Evolutionary conservation across 139 green algal species (phyloP).

Genomic region (Desmodesmus armatus): DNA sequence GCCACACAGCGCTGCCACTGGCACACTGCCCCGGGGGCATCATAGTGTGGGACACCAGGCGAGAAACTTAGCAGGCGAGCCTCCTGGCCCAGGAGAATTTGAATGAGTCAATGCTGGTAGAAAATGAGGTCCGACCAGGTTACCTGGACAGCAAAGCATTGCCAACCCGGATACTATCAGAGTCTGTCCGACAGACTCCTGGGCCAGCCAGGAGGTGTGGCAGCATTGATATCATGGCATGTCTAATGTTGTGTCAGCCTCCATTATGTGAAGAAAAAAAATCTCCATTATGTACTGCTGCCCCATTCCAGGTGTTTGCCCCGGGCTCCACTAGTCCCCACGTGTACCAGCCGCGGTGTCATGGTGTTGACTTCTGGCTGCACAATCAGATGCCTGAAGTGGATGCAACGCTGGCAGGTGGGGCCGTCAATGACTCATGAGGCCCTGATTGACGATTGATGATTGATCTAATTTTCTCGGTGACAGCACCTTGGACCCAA

Average conservation of each 20-base stretch:
- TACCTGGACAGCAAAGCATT: too few relatives aligned
- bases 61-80: not conserved
- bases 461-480: too few relatives aligned
- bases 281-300: not conserved
- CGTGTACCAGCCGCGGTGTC: not conserved
- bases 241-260: not conserved
- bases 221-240: not conserved
- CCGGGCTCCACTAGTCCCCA: not conserved
- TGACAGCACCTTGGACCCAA: too few relatives aligned
- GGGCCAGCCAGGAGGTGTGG: not conserved
- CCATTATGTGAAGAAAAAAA: not conserved
- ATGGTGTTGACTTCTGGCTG: conserved; percentile 30
- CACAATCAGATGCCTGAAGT: conserved; percentile 30
- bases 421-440: too few relatives aligned
- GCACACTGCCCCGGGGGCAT: not conserved
- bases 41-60: not conserved
- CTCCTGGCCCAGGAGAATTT: too few relatives aligned
- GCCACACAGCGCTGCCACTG: not conserved
- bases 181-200: not conserved
- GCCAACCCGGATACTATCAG: not conserved
- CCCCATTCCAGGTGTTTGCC: conserved; percentile 19
- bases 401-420: too few relatives aligned
- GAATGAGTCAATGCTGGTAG: too few relatives aligned
- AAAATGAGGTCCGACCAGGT: too few relatives aligned
- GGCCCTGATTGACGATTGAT: too few relatives aligned